Evolutionary conservation across 179 eudicot species (phyloP).

Genomic region (Spinacia oleracea): DNA sequence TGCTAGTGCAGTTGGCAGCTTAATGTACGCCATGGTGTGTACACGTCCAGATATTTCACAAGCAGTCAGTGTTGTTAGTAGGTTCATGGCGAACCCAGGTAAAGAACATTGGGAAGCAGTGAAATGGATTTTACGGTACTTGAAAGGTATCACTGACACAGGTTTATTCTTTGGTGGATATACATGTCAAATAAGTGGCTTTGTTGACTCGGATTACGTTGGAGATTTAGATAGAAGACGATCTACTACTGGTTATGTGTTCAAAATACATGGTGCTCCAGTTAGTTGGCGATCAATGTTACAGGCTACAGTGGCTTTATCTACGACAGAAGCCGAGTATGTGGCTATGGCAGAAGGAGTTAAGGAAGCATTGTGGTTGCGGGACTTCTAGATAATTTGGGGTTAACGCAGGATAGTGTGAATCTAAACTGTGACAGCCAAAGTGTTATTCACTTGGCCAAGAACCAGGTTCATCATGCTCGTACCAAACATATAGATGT

Average conservation of each 20-base stretch:
- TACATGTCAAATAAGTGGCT: neutral
- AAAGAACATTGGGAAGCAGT: no score
- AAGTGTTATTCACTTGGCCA: neutral
- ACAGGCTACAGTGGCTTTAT: neutral
- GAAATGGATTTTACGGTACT: conserved; percentile 8
- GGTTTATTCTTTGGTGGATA: neutral
- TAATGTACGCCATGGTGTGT: conserved; percentile 15
- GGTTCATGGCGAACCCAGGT: neutral
- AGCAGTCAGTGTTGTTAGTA: conserved; percentile 2
- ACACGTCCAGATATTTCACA: conserved; percentile 8
- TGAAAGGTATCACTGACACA: neutral
- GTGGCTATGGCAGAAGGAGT: no score
- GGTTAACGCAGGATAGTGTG: neutral
- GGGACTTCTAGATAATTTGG: neutral
- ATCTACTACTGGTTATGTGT: conserved; percentile 8
- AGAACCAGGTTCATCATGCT: neutral
- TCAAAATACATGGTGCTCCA: neutral
- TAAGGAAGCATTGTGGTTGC: neutral
- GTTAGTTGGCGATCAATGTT: neutral
- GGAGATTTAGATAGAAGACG: neutral
- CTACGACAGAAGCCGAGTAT: no score
- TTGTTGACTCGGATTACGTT: neutral
- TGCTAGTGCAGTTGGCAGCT: neutral
- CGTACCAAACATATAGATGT: neutral
- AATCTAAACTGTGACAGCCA: neutral